These are phyloP conservation scores for Schwanniomyces sp. DNA, from an alignment of 805 yeast genomes.

Conservation along the genomic window DNA sequence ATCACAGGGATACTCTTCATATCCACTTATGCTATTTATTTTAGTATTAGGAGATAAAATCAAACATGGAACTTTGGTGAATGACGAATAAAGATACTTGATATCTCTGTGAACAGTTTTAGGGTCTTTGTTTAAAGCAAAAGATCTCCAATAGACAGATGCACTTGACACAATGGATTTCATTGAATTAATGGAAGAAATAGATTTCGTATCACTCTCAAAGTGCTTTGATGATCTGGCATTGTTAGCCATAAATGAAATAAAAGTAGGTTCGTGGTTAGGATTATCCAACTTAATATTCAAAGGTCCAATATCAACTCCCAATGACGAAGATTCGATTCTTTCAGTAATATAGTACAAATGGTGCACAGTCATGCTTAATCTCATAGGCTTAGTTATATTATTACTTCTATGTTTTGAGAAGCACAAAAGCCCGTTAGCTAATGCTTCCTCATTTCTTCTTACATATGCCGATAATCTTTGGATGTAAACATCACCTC, in stretches of 20 bases:
- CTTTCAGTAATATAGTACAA: slow-evolving; percentile 59
- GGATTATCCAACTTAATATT: slow-evolving; percentile 59
- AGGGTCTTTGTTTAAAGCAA: slow-evolving; percentile 37
- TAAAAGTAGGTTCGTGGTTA: slow-evolving; percentile 52
- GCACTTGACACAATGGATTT: slow-evolving; percentile 49
- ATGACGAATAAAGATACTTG: slow-evolving; percentile 59
- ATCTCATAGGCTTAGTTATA: slow-evolving; percentile 51
- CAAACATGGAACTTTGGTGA: slow-evolving; percentile 65
- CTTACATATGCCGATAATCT: slow-evolving; percentile 53
- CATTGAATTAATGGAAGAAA: slow-evolving; percentile 59
- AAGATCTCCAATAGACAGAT: slow-evolving; percentile 39
- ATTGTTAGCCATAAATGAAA: slow-evolving; percentile 59
- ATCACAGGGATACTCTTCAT: slow-evolving; percentile 72
- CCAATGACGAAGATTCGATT: slow-evolving; percentile 48
- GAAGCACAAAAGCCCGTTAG: slow-evolving; percentile 57
- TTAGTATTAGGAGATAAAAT: slow-evolving; percentile 60
- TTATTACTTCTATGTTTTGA: slow-evolving; percentile 33
- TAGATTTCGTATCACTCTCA: slow-evolving; percentile 48
- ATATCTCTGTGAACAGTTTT: slow-evolving; percentile 50
- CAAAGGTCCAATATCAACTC: slow-evolving; percentile 60
- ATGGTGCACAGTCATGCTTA: slow-evolving; percentile 63
- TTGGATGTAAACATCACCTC: slow-evolving; percentile 59
- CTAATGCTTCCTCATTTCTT: slow-evolving; percentile 57
- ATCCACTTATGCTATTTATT: slow-evolving; percentile 56
- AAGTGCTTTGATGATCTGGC: slow-evolving; percentile 42